These are phyloP conservation scores for Salix purpurea DNA, from an alignment of 345 rosid species.

Conservation along the genomic window DNA sequence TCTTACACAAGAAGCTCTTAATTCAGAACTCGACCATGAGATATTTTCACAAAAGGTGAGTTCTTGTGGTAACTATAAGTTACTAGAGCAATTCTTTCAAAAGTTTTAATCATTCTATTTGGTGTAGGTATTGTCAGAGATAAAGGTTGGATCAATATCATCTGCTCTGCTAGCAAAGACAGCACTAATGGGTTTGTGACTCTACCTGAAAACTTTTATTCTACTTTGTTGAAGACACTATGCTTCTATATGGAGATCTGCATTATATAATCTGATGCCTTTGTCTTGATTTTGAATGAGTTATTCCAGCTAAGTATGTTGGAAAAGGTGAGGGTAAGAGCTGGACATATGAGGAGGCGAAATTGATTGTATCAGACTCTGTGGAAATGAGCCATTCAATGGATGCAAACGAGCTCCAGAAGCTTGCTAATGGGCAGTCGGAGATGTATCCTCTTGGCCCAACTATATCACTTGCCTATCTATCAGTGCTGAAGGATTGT, in stretches of 20 bases:
- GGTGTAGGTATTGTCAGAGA: conserved; percentile 63
- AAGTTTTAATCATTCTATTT: conserved; percentile 11
- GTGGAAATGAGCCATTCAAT: conserved; percentile 75
- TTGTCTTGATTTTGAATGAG: conserved; percentile 18
- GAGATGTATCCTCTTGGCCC: conserved; percentile 95
- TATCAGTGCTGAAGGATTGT: conserved; percentile 80
- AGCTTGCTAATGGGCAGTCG: conserved; percentile 69
- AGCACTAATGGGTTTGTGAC: conserved; percentile 68
- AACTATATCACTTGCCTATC: conserved; percentile 73
- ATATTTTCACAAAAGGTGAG: conserved; percentile 53
- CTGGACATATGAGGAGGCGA: conserved; percentile 73
- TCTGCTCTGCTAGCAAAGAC: conserved; percentile 78
- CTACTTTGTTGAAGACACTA: neutral
- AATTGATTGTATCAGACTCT: conserved; percentile 63
- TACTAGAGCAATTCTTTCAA: conserved; percentile 4
- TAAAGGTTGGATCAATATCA: conserved; percentile 75
- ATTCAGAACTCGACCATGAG: conserved; percentile 41
- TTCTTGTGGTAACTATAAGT: conserved; percentile 9
- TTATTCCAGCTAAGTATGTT: conserved; percentile 70
- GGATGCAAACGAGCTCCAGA: conserved; percentile 52
- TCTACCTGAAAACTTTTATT: conserved; percentile 13
- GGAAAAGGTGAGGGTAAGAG: conserved; percentile 84
- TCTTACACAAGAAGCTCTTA: conserved; percentile 58
- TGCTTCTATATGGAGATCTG: neutral
- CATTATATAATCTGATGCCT: conserved; percentile 15